A percentile compares a stretch with the other conserved stretches of the same genome.
phyloP scores from a whole-genome alignment of 371 early-diverging fungal species.

The Dichotomocladium elegans region DNA sequence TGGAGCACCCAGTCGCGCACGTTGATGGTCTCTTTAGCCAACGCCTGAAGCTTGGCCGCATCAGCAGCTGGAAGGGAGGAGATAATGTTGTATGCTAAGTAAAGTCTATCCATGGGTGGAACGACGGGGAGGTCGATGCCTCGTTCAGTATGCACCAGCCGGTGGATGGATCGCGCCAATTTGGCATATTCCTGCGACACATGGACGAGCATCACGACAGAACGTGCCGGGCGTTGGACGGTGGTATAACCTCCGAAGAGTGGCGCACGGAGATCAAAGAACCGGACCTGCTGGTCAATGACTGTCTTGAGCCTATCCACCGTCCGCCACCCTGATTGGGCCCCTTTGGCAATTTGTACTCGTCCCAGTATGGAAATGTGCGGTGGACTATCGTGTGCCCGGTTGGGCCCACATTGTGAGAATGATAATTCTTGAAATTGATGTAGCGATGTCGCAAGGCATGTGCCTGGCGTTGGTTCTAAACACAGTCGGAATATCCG shows the following conservation, averaged over 20 bases:
- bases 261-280: slow-evolving; percentile 3
- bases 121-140: slow-evolving; percentile 8
- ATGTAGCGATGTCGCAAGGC: slow-evolving; percentile 8
- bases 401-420: slow-evolving; percentile 15
- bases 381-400: slow-evolving; percentile 16
- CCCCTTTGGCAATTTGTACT: slow-evolving; percentile 8
- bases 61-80: slow-evolving; percentile 2
- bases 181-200: not conserved
- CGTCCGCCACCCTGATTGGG: slow-evolving; percentile 3
- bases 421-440: slow-evolving; percentile 17
- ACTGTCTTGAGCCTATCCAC: slow-evolving; percentile 1
- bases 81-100: slow-evolving; percentile 18
- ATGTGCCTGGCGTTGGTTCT: slow-evolving; percentile 8
- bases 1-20: too few species aligned
- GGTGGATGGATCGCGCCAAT: slow-evolving; percentile 2
- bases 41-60: slow-evolving; percentile 6
- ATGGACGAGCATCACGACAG: not conserved
- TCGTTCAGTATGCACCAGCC: slow-evolving; percentile 13
- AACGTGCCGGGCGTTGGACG: not conserved
- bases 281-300: not conserved
- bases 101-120: slow-evolving; percentile 19
- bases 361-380: slow-evolving; percentile 17
- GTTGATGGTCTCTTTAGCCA: slow-evolving; percentile 10
- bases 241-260: slow-evolving; percentile 1
- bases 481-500: slow-evolving; percentile 12